Evolutionary conservation across 345 rosid species (phyloP), one percentile per base, ranked within the genome.

Genomic region (Passiflora organensis): DNA sequence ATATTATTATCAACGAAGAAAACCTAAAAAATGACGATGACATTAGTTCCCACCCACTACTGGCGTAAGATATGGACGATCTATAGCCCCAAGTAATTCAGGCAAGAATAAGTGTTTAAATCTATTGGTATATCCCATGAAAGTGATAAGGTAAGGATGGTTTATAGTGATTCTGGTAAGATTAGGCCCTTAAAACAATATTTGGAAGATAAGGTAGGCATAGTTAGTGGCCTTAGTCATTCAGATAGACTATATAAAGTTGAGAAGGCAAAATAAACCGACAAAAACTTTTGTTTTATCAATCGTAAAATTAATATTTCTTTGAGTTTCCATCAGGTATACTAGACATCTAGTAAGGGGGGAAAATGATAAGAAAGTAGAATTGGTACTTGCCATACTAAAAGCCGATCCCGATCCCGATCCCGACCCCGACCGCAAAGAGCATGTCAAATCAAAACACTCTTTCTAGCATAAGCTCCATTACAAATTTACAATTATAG

Each of bases 21-120:
- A n/a, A n/a, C n/a, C n/a, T n/a, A n/a, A n/a, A n/a, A n/a, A n/a
- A n/a, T n/a, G n/a, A n/a, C n/a, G n/a, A n/a, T n/a, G n/a, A n/a
- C n/a, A n/a, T n/a, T n/a, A n/a, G n/a, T n/a, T 62, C 52, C 44
- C 32, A 37, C 48, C 53, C 39, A 53, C 67, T 53, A 46, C 45
- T 5, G 39, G 48, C 23, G 44, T 14, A 25, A 17, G 19, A 46
- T 49, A 38, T 46, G 59, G 44, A 54, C 5, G 18, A 60, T 51
- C 68, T 56, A 22, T 28, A 50, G 66, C 72, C 72, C 59, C 67
- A 53, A 51, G 53, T 47, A 28, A 48, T 15, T 68, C 45, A 17
- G 80, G 75, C 72, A 60, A 51, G 78, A 69, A 65, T 53, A 56
- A 62, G 36, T 53, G 70, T 52, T 52, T 39, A 45, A 72, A 72